Evolutionary conservation across 2,329 filamentous ascomycete species (phyloP).

Genomic region (Nemania sp.): DNA sequence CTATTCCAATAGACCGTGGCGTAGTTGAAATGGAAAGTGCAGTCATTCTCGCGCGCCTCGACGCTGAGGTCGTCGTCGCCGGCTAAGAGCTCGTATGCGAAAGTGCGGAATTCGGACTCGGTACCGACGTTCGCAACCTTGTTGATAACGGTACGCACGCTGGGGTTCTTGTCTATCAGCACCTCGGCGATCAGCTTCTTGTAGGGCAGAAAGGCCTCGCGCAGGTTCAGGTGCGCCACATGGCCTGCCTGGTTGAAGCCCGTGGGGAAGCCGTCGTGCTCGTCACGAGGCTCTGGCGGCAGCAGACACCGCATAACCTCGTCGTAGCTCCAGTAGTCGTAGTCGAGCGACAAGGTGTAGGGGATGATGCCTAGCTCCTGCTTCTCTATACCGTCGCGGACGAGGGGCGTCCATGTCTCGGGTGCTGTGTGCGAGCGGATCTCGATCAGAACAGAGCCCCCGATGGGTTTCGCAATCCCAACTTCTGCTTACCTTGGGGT

Average conservation of each 20-base stretch:
- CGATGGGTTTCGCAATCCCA: neutral
- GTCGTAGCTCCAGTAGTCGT: conserved; percentile 53
- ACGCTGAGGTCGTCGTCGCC: conserved; percentile 83
- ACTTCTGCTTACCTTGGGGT: conserved; percentile 48
- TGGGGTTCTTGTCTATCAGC: conserved; percentile 85
- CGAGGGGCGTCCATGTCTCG: conserved; percentile 74
- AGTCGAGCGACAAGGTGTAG: conserved; percentile 76
- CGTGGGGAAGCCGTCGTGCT: conserved; percentile 72
- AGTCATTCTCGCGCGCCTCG: conserved; percentile 78
- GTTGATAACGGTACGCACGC: conserved; percentile 89
- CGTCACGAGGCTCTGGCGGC: conserved; percentile 76
- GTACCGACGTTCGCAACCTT: conserved; percentile 88
- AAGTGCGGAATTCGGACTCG: conserved; percentile 86
- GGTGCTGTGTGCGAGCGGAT: conserved; percentile 53
- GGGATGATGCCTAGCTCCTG: conserved; percentile 74
- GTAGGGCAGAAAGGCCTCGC: conserved; percentile 80
- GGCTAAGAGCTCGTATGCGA: conserved; percentile 86
- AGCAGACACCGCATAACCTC: conserved; percentile 84
- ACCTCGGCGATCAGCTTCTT: conserved; percentile 82
- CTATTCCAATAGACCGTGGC: conserved; percentile 98
- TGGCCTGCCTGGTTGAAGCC: conserved; percentile 91
- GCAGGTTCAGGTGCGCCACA: conserved; percentile 90
- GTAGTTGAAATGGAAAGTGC: conserved; percentile 91
- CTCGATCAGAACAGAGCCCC: conserved; percentile 13
- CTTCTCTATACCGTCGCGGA: conserved; percentile 70